Evolutionary conservation across 805 yeast species (phyloP), one percentile per base, ranked within the genome.

Genomic region (Kuraishia molischiana): DNA sequence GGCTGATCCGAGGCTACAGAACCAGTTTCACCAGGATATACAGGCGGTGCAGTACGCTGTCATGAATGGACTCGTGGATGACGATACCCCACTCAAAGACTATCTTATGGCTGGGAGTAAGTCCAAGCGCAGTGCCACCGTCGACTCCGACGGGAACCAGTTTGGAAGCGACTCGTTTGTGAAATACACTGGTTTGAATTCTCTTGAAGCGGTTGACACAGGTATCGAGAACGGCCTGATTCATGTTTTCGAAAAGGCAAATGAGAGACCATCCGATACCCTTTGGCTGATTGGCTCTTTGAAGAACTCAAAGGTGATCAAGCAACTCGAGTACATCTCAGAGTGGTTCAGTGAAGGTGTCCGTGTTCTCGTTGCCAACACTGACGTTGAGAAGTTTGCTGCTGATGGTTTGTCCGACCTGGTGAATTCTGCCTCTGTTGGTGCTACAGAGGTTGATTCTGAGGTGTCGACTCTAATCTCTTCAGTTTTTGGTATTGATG

Each of bases 11-110:
- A 61, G 67, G 3, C 81, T 85, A 82, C 76, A 77, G 43, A 64
- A 57, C 28, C 83, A 79, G 45, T 45, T 78, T 14, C 58, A 62
- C 19, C 64, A 60, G 19, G 97, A 89, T 58, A 65, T 65, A 17
- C 38, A 48, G 2, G 39, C 47, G 5, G 42, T 74, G 5, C 55
- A 59, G 34, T 41, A 41, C 3, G 53, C 53, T 18, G 44, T 63
- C 3, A 38, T 38, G 1, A 48, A 48, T 4, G 54, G 51, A 1
- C 45, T 49, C 3, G 55, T 69, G 18, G 50, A 56, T 2, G 33
- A 58, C 0, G 43, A 42, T 5, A 39, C 17, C 1, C 24, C 56
- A 1, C 53, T 74, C 35, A 63, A 60, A 37, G 63, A 63, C 3
- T 44, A 62, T 15, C 46, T 83, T 1, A 66, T 72, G 41, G 54